Evolutionary conservation across 495 filamentous ascomycete genomes (phyloP), one percentile per base, ranked within the genome.

Genomic region (Penicillium goetzii): DNA sequence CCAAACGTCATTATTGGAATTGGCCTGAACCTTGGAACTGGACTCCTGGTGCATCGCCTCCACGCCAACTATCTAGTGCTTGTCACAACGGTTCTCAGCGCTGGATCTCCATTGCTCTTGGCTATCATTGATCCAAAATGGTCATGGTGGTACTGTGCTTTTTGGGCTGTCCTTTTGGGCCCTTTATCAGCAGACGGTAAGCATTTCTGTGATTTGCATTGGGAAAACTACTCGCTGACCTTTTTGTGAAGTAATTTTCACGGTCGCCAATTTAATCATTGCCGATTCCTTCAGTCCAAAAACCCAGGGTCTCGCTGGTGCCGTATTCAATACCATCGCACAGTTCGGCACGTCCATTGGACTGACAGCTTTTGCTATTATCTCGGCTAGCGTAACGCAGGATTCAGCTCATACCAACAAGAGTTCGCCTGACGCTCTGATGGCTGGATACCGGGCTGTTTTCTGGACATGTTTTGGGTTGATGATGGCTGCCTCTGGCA

Each of bases 401-500:
- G 61, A 75, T 5, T 73, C 71, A 0, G 41, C 60, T 1, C 57
- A 69, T 38, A 59, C 52, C 4, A 61, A 75, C 25, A 73, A 76
- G 55, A 62, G 56, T 11, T 72, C 71, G 32, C 72, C 72, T 1
- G 69, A 76, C 14, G 83, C 79, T 1, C 68, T 86, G 45, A 73
- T 87, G 78, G 71, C 75, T 15, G 87, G 87, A 9, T 90, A 89
- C 68, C 77, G 80, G 14, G 84, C 84, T 6, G 79, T 78, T 6
- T 89, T 87, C 67, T 89, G 87, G 86, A 78, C 81, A 33, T 77
- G 77, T 52, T 88, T 89, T 71, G 85, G 72, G 4, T 59, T 78
- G 33, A 81, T 78, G 66, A 58, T 81, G 12, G 64, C 75, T 40
- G 80, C 78, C 6, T 70, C 78, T 52, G 62, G 70, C 0, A 67